A percentile compares a stretch with the other conserved stretches of the same genome.
Conservation (phyloP, 2,329 filamentous ascomycete genomes). For the Neurospora sp. region DNA sequence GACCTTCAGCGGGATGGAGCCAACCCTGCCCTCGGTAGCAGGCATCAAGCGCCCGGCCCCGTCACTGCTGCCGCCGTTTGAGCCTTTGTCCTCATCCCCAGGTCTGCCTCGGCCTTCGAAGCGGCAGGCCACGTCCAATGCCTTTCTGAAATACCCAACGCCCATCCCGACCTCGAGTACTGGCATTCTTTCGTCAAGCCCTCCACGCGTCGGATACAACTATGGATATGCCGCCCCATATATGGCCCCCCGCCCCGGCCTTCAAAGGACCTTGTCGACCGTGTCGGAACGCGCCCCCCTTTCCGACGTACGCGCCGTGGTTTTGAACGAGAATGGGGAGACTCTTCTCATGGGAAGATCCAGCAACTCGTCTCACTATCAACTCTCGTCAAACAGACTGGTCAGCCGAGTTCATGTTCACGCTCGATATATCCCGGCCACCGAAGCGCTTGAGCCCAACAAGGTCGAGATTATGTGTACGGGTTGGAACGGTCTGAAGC, state of each 20-base stretch:
- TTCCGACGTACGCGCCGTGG: slow-evolving; percentile 70
- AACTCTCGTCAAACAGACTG: slow-evolving; percentile 82
- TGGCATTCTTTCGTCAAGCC: slow-evolving; percentile 80
- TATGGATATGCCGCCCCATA: not conserved
- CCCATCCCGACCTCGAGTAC: slow-evolving; percentile 91
- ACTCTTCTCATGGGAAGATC: slow-evolving; percentile 81
- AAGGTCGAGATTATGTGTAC: slow-evolving; percentile 82
- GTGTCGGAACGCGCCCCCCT: slow-evolving; percentile 75
- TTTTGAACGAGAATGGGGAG: slow-evolving; percentile 74
- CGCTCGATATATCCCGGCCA: slow-evolving; percentile 68
- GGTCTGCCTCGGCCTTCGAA: slow-evolving; percentile 59
- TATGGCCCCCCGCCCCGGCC: slow-evolving; percentile 33
- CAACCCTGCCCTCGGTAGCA: slow-evolving; percentile 27
- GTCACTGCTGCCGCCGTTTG: slow-evolving; percentile 67
- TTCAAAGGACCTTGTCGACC: slow-evolving; percentile 52
- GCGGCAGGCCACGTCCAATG: slow-evolving; percentile 48
- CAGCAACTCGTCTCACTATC: slow-evolving; percentile 90
- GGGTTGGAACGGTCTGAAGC: slow-evolving; percentile 90
- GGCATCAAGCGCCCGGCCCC: slow-evolving; percentile 54
- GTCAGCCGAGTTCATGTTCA: slow-evolving; percentile 91
- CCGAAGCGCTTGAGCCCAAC: slow-evolving; percentile 58
- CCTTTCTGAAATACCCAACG: slow-evolving; percentile 72
- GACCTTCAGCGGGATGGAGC: slow-evolving; percentile 23
- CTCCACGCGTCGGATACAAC: slow-evolving; percentile 38
- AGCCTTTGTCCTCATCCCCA: slow-evolving; percentile 70